Conservation (phyloP, 345 rosid species). For the Eucalyptus cloeziana region DNA sequence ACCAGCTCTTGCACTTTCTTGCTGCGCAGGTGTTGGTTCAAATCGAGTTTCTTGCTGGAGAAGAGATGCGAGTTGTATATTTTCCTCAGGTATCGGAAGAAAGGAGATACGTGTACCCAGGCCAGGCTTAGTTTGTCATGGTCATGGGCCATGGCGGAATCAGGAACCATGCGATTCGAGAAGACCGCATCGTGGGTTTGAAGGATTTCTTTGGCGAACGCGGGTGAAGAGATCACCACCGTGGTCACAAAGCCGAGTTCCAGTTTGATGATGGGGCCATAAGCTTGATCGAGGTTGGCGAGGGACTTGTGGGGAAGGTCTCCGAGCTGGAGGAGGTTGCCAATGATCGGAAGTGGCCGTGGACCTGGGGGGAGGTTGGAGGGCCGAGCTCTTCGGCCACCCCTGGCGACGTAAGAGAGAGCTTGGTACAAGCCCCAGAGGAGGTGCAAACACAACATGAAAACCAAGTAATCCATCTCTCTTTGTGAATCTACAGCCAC, state of each 20-base stretch:
- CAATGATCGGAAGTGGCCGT: background rate
- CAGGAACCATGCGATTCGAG: constrained; percentile 2
- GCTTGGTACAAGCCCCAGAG: background rate
- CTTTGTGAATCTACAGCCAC: background rate
- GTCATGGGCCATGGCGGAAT: constrained; percentile 4
- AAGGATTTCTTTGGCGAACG: constrained; percentile 26
- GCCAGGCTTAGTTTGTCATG: constrained; percentile 9
- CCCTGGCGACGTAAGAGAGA: background rate
- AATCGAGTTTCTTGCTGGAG: constrained; percentile 12
- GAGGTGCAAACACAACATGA: background rate
- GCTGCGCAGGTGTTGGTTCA: constrained; percentile 4
- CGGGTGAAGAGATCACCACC: constrained; percentile 18
- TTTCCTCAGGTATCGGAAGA: constrained; percentile 26
- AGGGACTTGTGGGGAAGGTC: constrained; percentile 15
- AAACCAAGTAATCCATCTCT: background rate
- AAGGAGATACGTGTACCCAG: constrained; percentile 16
- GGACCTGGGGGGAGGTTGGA: background rate
- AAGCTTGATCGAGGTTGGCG: constrained; percentile 10
- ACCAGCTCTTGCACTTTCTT: constrained; percentile 4
- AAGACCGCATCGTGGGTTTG: constrained; percentile 17
- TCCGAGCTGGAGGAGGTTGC: background rate
- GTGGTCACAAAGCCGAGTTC: constrained; percentile 19
- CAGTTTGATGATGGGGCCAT: constrained; percentile 24
- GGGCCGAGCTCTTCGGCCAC: background rate
- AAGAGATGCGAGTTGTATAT: constrained; percentile 9